phyloP scores from a whole-genome alignment of 78 protist genomes.

The Pelomyxa schiedti region DNA sequence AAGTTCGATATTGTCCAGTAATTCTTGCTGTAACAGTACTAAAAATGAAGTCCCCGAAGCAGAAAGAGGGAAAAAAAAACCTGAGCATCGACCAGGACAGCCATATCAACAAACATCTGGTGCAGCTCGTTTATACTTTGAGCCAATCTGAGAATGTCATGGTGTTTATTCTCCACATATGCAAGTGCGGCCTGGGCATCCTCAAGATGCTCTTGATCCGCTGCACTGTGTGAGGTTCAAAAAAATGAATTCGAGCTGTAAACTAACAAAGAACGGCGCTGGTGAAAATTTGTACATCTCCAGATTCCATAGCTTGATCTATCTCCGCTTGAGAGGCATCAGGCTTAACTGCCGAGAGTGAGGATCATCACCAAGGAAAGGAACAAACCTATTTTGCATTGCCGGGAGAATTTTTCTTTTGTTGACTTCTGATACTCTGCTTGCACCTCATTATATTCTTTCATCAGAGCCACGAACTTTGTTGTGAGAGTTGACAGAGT shows the following conservation, averaged over 20 bases:
- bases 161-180: slow-evolving; percentile 24
- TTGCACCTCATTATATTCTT: slow-evolving; percentile 31
- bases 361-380: too few species aligned
- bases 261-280: slow-evolving; percentile 9
- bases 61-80: too few species aligned
- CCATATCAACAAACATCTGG: slow-evolving; percentile 40
- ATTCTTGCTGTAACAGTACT: too few species aligned
- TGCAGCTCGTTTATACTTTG: slow-evolving; percentile 36
- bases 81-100: slow-evolving; percentile 38
- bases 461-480: slow-evolving; percentile 23
- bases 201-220: neutral
- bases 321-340: slow-evolving; percentile 42
- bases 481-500: too few species aligned
- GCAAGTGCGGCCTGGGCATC: slow-evolving; percentile 3
- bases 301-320: slow-evolving; percentile 12
- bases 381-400: slow-evolving; percentile 7
- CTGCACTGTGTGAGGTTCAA: too few species aligned
- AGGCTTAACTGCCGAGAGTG: slow-evolving; percentile 32
- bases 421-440: slow-evolving; percentile 7
- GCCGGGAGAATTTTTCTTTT: slow-evolving; percentile 35
- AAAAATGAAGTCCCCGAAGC: too few species aligned
- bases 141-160: slow-evolving; percentile 32
- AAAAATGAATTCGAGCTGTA: too few species aligned
- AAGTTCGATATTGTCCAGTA: too few species aligned
- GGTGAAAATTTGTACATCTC: slow-evolving; percentile 8